Evolutionary conservation across 768 basidiomycete genomes (phyloP).

Genomic region (Mycena indigotica): DNA sequence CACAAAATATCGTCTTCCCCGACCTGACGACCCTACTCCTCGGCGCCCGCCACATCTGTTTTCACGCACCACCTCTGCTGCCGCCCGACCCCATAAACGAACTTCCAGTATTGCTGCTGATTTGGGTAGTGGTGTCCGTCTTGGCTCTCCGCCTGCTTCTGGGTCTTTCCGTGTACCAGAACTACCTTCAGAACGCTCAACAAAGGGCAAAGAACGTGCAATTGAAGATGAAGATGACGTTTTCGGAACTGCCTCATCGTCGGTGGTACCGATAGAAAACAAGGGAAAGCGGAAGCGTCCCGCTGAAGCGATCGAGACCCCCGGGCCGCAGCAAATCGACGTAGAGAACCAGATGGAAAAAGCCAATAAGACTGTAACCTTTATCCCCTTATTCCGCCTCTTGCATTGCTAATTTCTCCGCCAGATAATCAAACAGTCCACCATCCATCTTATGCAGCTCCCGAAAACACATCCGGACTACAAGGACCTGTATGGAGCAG

Average conservation of each 20-base stretch:
- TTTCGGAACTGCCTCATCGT: constrained; percentile 28
- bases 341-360: constrained; percentile 24
- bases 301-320: constrained; percentile 1
- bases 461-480: constrained; percentile 52
- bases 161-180: constrained; percentile 13
- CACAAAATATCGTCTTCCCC: constrained; percentile 44
- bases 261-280: constrained; percentile 15
- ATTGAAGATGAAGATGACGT: constrained; percentile 30
- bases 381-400: background rate
- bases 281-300: constrained; percentile 32
- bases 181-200: constrained; percentile 5
- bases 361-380: constrained; percentile 45
- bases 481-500: constrained; percentile 49
- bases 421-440: constrained; percentile 48
- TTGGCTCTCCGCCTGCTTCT: constrained; percentile 18
- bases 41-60: constrained; percentile 60
- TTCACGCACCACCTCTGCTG: constrained; percentile 22
- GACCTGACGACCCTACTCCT: constrained; percentile 81
- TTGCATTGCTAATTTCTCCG: background rate
- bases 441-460: constrained; percentile 44
- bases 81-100: constrained; percentile 22
- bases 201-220: constrained; percentile 16
- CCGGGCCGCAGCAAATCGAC: background rate
- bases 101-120: constrained; percentile 34
- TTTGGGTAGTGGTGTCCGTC: constrained; percentile 41